Evolutionary conservation across 2,329 filamentous ascomycete genomes (phyloP), one percentile per base, ranked within the genome.

Genomic region (Paracoccidioides brasiliensis): DNA sequence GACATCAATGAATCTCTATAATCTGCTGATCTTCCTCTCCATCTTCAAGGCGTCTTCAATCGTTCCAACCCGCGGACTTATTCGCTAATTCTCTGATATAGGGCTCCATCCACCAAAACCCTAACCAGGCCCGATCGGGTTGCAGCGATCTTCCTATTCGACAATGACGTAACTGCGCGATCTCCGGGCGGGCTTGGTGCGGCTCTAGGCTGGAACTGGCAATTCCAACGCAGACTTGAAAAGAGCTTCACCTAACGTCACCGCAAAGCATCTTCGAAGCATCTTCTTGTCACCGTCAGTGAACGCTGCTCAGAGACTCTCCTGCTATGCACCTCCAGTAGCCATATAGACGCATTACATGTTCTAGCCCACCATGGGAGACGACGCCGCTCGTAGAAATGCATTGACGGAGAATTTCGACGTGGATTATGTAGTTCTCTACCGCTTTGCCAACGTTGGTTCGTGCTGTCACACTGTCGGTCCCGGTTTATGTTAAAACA

Each of bases 351-450:
- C 28, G 33, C 38, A n/a, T n/a, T 28, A 6, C 22, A 9, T 50
- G 12, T 15, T 2, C 4, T 28, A 50, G 9, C 33, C 28, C 15
- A 15, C 33, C 53, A 54, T 53, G 50, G 50, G 52, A 9, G 28
- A 46, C 33, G 45, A 49, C 5, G 28, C 35, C n/a, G 22, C 51
- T 52, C 40, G 49, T 33, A 43, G 41, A 32, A 40, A 49, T 43
- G 22, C 15, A 2, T n/a, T 43, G 22, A 32, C 35, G 30, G 75
- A 74, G 52, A 85, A 84, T 64, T 76, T 84, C 64, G 79, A 87
- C 54, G 88, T 95, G 58, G 90, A 96, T 75, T 96, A 89, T 77
- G 89, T 95, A 56, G 80, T 96, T 59, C 81, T 83, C 66, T 95
- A 88, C 72, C 78, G 84, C 56, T 84, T 91, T 65, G 79, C 83